Conservation (phyloP, 768 basidiomycete genomes). For the Clavaria fumosa region DNA sequence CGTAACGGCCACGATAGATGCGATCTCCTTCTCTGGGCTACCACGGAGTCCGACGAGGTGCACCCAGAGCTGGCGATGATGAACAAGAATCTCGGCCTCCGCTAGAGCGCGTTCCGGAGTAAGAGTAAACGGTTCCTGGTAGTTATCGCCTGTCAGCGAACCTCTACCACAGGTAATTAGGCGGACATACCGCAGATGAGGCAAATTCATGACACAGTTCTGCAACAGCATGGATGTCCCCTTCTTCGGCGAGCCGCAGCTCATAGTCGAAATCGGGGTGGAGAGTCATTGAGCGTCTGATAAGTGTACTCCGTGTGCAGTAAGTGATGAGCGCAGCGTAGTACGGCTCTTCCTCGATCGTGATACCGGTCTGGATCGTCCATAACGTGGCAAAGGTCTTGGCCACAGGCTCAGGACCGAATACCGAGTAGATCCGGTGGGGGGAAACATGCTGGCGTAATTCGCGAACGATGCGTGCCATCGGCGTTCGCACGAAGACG, state of each 20-base stretch:
- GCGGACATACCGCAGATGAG: constrained; percentile 19
- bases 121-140: constrained; percentile 27
- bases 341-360: constrained; percentile 20
- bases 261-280: constrained; percentile 15
- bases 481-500: constrained; percentile 16
- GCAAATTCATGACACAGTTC: constrained; percentile 31
- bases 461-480: constrained; percentile 20
- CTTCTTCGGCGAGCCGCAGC: constrained; percentile 7
- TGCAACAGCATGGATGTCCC: constrained; percentile 15
- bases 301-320: constrained; percentile 25
- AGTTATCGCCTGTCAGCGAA: neutral
- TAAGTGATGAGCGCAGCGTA: constrained; percentile 30
- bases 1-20: constrained; percentile 37
- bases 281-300: constrained; percentile 2
- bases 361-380: constrained; percentile 19
- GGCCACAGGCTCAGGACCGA: constrained; percentile 25
- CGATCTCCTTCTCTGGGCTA: constrained; percentile 18
- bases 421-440: constrained; percentile 33
- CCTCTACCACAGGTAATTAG: neutral
- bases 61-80: constrained; percentile 28
- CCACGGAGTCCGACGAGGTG: constrained; percentile 18
- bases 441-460: constrained; percentile 18
- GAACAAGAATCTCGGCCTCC: constrained; percentile 29
- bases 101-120: constrained; percentile 17
- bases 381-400: constrained; percentile 24